Evolutionary conservation across 2,329 filamentous ascomycete genomes (phyloP).

Genomic region (Aspergillus japonicus): DNA sequence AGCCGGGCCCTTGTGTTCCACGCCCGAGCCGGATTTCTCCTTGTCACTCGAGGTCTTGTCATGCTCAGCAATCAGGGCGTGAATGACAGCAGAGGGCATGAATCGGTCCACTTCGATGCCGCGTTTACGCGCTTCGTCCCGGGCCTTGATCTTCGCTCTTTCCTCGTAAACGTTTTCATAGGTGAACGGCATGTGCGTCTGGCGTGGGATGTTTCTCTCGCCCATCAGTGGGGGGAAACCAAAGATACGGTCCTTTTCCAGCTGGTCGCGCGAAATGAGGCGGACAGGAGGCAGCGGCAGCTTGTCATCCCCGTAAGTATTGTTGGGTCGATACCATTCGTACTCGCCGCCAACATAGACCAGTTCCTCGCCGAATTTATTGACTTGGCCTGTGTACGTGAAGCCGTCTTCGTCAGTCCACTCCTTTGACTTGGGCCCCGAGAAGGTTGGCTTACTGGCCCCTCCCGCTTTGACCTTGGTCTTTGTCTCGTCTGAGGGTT

Average conservation of each 20-base stretch:
- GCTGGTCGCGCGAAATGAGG: conserved; percentile 28
- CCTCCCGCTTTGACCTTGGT: background rate
- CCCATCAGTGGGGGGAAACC: conserved; percentile 33
- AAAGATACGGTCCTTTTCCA: conserved; percentile 30
- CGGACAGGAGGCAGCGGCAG: conserved; percentile 28
- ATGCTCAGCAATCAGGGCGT: conserved; percentile 20
- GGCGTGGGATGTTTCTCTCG: conserved; percentile 31
- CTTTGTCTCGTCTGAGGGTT: background rate
- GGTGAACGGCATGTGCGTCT: conserved; percentile 17
- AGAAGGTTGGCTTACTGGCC: conserved; percentile 18
- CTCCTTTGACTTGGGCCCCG: conserved; percentile 19
- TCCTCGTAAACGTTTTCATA: conserved; percentile 28
- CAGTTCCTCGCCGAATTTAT: conserved; percentile 30
- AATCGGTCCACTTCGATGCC: conserved; percentile 22
- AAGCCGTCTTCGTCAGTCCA: conserved; percentile 33
- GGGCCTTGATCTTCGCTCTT: conserved; percentile 21
- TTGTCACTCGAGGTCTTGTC: conserved; percentile 5
- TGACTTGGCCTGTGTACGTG: conserved; percentile 30
- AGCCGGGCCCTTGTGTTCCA: conserved; percentile 8
- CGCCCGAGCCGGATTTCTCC: background rate
- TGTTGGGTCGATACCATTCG: conserved; percentile 26
- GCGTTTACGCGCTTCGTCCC: conserved; percentile 21
- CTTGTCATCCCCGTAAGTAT: conserved; percentile 27
- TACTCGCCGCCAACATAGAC: conserved; percentile 25
- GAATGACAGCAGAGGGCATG: conserved; percentile 20